Evolutionary conservation across 2,329 filamentous ascomycete species (phyloP), one percentile per base, ranked within the genome.

Genomic region (Blastomyces silverae): DNA sequence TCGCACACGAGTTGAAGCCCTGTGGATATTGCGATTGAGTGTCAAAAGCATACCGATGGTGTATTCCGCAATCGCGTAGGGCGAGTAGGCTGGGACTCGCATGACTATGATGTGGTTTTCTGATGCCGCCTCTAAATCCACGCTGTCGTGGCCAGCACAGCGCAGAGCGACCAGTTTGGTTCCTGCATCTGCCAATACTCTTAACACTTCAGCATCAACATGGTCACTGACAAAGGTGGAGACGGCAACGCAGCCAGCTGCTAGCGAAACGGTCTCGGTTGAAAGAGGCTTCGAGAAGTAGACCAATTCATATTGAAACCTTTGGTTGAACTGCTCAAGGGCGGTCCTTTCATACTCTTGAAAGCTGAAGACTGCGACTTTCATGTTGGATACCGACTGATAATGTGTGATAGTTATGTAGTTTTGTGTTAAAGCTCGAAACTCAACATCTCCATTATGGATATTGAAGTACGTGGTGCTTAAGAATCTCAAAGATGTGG

Each of bases 151-250:
- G 64, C 87, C 87, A 1, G 87, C 87, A 74, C 87, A 89, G 62
- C 87, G 85, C 64, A 89, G 79, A 31, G 88, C 82, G 67, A 89
- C 79, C 62, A 84, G 84, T 59, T 80, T 79, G 56, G 87, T 80
- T 70, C 85, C 85, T 53, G 73, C 68, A 25, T 71, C 66, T 63
- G 81, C 76, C 10, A 89, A 81, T 0, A 77, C 75, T 25, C 78
- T 73, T 55, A 89, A 78, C 50, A 88, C 83, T 1, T 76, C 71
- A 5, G 74, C 79, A 63, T 80, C 76, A 25, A 88, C 77, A 4
- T 75, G 75, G 75, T 89, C 87, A 74, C 89, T 89, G 72, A 89
- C 87, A 70, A 89, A 89, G 70, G 85, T 83, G 75, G 87, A 89
- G 60, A 89, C 80, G 64, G 86, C 87, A 53, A 82, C 76, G 65